Conservation (phyloP, 768 basidiomycete genomes). For the Thelephora aurantiotincta region DNA sequence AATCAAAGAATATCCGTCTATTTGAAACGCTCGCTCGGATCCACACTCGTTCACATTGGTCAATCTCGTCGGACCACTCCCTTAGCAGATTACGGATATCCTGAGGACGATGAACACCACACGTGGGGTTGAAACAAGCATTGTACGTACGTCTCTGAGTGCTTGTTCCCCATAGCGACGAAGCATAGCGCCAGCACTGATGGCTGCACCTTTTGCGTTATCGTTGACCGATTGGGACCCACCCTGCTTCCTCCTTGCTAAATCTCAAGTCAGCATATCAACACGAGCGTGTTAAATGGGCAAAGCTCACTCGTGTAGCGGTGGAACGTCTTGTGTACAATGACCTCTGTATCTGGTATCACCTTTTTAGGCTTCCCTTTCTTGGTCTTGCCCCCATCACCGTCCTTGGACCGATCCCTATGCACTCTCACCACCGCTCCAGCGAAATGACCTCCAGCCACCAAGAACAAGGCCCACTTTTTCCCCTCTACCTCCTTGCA, state of each 20-base stretch:
- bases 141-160: slow-evolving; percentile 57
- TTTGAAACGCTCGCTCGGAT: slow-evolving; percentile 83
- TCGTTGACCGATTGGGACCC: slow-evolving; percentile 89
- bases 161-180: slow-evolving; percentile 94
- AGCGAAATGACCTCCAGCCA: slow-evolving; percentile 96
- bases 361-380: slow-evolving; percentile 36
- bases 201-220: slow-evolving; percentile 82
- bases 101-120: slow-evolving; percentile 21
- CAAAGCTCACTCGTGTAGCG: slow-evolving; percentile 82
- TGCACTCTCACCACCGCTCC: slow-evolving; percentile 75
- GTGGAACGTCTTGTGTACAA: slow-evolving; percentile 93
- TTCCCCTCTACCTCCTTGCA: slow-evolving; percentile 36
- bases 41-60: slow-evolving; percentile 81
- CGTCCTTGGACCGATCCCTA: slow-evolving; percentile 18
- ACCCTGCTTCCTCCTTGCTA: slow-evolving; percentile 95
- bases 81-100: slow-evolving; percentile 76
- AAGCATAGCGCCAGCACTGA: slow-evolving; percentile 86
- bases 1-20: slow-evolving; percentile 80
- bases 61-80: slow-evolving; percentile 83
- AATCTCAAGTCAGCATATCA: not conserved
- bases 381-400: slow-evolving; percentile 22
- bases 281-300: not conserved
- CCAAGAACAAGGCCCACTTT: slow-evolving; percentile 92
- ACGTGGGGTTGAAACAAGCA: not conserved
- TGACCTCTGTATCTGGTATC: slow-evolving; percentile 66